Percentiles rank a stretch among this genome's conserved stretches.
phyloP scores from a whole-genome alignment of 2,329 filamentous ascomycete genomes.

The Fusarium tjaetaba region DNA sequence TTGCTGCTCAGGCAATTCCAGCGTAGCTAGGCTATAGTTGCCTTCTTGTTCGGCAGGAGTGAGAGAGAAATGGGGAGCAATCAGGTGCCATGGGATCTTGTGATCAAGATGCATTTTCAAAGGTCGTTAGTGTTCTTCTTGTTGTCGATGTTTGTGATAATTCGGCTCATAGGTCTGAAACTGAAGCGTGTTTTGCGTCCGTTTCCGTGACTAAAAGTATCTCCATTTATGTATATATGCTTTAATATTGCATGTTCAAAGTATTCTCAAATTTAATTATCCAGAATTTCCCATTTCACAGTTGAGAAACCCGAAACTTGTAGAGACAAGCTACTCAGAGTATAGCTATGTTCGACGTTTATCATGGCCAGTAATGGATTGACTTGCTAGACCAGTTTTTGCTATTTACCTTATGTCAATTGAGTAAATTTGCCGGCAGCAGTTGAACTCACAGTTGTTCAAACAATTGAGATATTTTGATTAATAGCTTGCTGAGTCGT shows the following conservation, averaged over 20 bases:
- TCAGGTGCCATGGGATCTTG: neutral
- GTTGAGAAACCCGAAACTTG: fast-evolving
- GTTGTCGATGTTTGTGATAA: neutral
- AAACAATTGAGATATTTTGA: fast-evolving
- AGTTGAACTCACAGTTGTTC: fast-evolving
- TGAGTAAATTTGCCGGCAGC: neutral
- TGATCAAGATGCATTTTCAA: neutral
- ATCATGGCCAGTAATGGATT: too few relatives aligned
- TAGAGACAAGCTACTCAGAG: fast-evolving
- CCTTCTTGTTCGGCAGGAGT: too few relatives aligned
- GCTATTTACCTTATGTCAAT: neutral
- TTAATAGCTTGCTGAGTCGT: fast-evolving
- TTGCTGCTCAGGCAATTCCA: neutral
- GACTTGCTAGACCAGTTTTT: neutral
- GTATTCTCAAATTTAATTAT: fast-evolving
- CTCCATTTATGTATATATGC: neutral
- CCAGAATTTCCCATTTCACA: fast-evolving
- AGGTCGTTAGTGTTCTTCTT: neutral
- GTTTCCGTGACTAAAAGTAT: neutral
- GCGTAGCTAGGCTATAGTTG: neutral
- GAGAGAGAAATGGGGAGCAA: neutral
- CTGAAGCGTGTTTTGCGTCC: neutral
- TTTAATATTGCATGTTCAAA: neutral
- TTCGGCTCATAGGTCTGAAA: neutral
- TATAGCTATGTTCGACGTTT: neutral